Base-by-base conservation (phyloP, 2,329 filamentous ascomycete genomes). In the Neoascochyta sp. region DNA sequence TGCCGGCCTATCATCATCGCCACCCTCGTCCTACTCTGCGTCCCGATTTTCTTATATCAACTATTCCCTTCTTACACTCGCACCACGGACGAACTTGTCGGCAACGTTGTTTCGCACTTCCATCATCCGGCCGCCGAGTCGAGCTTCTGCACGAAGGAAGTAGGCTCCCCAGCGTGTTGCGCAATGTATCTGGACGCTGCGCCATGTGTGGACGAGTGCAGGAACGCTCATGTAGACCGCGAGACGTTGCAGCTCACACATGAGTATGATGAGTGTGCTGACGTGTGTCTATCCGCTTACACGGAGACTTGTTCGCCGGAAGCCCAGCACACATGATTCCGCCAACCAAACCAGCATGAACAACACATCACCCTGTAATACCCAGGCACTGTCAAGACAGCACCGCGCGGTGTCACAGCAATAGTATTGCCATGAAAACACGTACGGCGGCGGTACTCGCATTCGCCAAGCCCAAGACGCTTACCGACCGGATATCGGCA, bases 131-230 rank as follows among this genome's bases (percentile, higher is more conserved):
- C 39, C 18, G 18, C 30, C 12, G 15, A 14, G 17, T 10, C 25
- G n/a, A 32, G 13, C 18, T 36, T 40, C 15, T 59, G 54, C 30
- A 54, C 46, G 5, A 39, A 39, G 16, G 41, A 53, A 9, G 39
- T 58, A 14, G 54, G 54, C 10, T 19, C 38, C 9, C 33, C 32
- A 5, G 18, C 41, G 8, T 58, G 54, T 27, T 58, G 54, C 27
- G 36, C 35, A 3, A 29, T 59, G 5, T 52, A 48, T 24, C 37
- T 49, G 13, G 27, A 37, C n/a, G 54, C 52, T 7, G 32, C 48
- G 13, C 53, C 53, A 1, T 59, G 54, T 18, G 23, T 53, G 3
- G 47, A 56, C 27, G 45, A 52, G 29, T 59, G 54, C 29, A 35
- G 50, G 10, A 50, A 49, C 21, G 13, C 34, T 8, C 41, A 41